Conservation (phyloP, 805 yeast species). For the Saturnispora zaruensis region DNA sequence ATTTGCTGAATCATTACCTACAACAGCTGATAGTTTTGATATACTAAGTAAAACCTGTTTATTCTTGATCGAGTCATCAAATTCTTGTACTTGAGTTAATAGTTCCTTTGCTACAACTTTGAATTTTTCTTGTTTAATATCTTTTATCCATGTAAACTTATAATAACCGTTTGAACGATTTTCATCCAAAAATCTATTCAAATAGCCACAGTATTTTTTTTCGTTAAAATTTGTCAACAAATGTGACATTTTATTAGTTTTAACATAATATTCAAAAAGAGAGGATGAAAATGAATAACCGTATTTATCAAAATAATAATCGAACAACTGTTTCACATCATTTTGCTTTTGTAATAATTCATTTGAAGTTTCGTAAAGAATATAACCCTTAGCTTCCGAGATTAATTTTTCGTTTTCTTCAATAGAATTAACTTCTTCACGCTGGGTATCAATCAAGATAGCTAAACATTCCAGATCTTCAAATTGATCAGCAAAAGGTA, state of each 20-base stretch:
- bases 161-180: constrained; percentile 34
- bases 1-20: constrained; percentile 27
- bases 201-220: constrained; percentile 39
- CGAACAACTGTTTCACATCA: constrained; percentile 26
- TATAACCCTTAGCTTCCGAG: constrained; percentile 5
- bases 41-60: constrained; percentile 52
- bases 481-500: constrained; percentile 56
- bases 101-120: constrained; percentile 42
- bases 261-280: constrained; percentile 51
- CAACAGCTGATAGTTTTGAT: constrained; percentile 57
- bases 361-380: constrained; percentile 16
- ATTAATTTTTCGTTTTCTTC: constrained; percentile 15
- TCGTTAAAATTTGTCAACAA: constrained; percentile 44
- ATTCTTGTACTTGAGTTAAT: constrained; percentile 30
- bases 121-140: constrained; percentile 45
- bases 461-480: constrained; percentile 59
- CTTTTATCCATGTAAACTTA: constrained; percentile 64
- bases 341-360: constrained; percentile 12
- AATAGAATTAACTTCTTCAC: constrained; percentile 28
- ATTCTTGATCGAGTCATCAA: constrained; percentile 36
- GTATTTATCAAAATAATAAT: constrained; percentile 47
- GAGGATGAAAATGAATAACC: constrained; percentile 62
- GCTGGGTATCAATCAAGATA: constrained; percentile 38
- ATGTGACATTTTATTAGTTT: constrained; percentile 41
- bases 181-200: constrained; percentile 42